These are phyloP conservation scores for Aspergillus ochraceoroseus DNA, from an alignment of 2,329 filamentous ascomycete genomes.

Conservation along the genomic window DNA sequence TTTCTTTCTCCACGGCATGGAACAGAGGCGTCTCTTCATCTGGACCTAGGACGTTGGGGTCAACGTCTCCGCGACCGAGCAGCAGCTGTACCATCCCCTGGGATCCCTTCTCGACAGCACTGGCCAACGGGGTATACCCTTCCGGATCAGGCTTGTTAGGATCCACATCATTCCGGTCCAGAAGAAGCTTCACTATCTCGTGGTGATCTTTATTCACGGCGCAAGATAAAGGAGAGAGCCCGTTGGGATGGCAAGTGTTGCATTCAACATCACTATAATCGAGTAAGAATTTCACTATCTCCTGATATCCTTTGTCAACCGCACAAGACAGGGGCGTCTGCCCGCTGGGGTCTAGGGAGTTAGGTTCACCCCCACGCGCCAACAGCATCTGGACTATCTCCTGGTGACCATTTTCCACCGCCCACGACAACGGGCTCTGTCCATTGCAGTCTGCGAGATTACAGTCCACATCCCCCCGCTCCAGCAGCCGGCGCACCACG, in stretches of 20 bases:
- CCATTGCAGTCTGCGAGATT: constrained; percentile 16
- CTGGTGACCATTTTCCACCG: constrained; percentile 18
- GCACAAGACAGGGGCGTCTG: constrained; percentile 23
- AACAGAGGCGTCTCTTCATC: constrained; percentile 18
- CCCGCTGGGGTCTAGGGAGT: constrained; percentile 15
- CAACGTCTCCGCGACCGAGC: constrained; percentile 12
- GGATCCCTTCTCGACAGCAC: constrained; percentile 13
- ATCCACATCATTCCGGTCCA: constrained; percentile 17
- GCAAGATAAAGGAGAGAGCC: constrained; percentile 20
- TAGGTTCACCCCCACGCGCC: constrained; percentile 16
- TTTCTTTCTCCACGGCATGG: constrained; percentile 15
- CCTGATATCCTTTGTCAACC: constrained; percentile 17
- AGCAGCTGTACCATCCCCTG: constrained; percentile 13
- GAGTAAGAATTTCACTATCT: constrained; percentile 18
- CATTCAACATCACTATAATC: constrained; percentile 14
- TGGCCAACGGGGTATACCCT: constrained; percentile 18
- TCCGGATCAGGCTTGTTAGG: constrained; percentile 15
- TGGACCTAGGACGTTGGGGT: constrained; percentile 14
- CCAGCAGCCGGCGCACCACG: constrained; percentile 15
- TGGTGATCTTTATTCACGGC: constrained; percentile 20
- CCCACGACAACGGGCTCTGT: constrained; percentile 20
- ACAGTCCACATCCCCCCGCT: constrained; percentile 12
- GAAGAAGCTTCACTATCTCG: constrained; percentile 15
- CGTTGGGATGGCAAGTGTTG: constrained; percentile 15
- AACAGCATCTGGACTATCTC: constrained; percentile 18